These are phyloP conservation scores for Mucor irregularis DNA, from an alignment of 371 early-diverging fungal genomes.

Conservation along the genomic window DNA sequence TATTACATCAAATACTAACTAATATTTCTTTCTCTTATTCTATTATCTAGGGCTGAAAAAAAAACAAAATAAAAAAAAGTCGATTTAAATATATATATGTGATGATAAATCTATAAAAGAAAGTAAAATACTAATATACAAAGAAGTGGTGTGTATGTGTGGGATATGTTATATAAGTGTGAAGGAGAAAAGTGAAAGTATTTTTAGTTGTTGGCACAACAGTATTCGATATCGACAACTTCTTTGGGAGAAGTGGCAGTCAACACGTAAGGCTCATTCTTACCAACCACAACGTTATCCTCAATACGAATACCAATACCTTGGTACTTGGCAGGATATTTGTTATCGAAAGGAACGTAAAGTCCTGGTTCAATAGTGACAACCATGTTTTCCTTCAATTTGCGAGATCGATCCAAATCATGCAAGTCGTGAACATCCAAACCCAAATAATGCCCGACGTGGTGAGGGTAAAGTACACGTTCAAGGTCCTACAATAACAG, in stretches of 20 bases:
- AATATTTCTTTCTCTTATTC: neutral
- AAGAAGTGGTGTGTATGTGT: neutral
- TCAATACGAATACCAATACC: slow-evolving; percentile 96
- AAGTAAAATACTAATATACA: slow-evolving; percentile 1
- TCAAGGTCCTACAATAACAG: slow-evolving; percentile 63
- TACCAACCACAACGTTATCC: slow-evolving; percentile 86
- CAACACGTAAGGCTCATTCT: slow-evolving; percentile 69
- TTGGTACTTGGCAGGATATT: slow-evolving; percentile 81
- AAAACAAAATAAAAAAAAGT: too few species aligned
- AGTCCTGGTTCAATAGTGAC: slow-evolving; percentile 96
- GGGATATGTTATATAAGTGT: neutral
- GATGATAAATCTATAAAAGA: too few species aligned
- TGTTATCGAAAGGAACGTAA: slow-evolving; percentile 81
- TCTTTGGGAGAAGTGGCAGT: slow-evolving; percentile 85
- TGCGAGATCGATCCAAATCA: slow-evolving; percentile 68
- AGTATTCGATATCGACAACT: slow-evolving; percentile 85
- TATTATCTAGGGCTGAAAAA: slow-evolving; percentile 10
- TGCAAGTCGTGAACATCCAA: slow-evolving; percentile 93
- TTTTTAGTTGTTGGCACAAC: slow-evolving; percentile 36
- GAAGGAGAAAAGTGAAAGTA: slow-evolving; percentile 3
- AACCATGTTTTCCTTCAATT: slow-evolving; percentile 81
- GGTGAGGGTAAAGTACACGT: slow-evolving; percentile 87
- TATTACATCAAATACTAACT: neutral
- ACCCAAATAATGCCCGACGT: slow-evolving; percentile 94
- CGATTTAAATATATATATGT: too few species aligned